Evolutionary conservation across 2,329 filamentous ascomycete genomes (phyloP).

Genomic region (Corniculantispora saksenae): DNA sequence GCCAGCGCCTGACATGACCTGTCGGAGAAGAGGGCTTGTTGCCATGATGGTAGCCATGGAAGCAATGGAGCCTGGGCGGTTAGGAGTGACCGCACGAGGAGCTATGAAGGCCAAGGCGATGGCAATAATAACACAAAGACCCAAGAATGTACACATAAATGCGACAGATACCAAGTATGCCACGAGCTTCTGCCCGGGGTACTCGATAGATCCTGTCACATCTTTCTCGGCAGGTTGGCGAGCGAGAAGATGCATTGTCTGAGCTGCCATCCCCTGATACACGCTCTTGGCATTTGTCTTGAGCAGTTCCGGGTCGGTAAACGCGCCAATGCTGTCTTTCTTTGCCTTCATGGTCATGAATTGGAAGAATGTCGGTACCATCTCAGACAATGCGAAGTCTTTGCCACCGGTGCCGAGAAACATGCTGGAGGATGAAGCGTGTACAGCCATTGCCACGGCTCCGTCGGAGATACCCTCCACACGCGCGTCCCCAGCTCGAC

Average conservation of each 20-base stretch:
- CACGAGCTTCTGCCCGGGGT: slow-evolving; percentile 16
- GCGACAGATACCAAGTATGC: slow-evolving; percentile 17
- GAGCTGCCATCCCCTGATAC: slow-evolving; percentile 19
- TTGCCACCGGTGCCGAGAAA: slow-evolving; percentile 25
- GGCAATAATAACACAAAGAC: not conserved
- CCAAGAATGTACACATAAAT: slow-evolving; percentile 20
- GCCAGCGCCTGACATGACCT: not conserved
- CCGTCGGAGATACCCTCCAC: slow-evolving; percentile 22
- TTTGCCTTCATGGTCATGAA: slow-evolving; percentile 28
- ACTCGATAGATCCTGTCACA: slow-evolving; percentile 7
- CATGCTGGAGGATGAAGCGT: slow-evolving; percentile 18
- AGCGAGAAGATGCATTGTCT: slow-evolving; percentile 14
- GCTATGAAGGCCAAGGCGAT: slow-evolving; percentile 15
- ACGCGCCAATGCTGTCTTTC: slow-evolving; percentile 16
- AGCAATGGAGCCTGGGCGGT: slow-evolving; percentile 20
- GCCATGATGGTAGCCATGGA: slow-evolving; percentile 17
- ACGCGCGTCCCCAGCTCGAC: not conserved
- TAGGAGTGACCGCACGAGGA: slow-evolving; percentile 13
- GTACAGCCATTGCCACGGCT: slow-evolving; percentile 22
- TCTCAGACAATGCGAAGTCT: slow-evolving; percentile 25
- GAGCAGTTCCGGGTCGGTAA: slow-evolving; percentile 23
- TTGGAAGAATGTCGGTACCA: slow-evolving; percentile 29
- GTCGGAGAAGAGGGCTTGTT: slow-evolving; percentile 17
- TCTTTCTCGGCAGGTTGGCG: slow-evolving; percentile 12
- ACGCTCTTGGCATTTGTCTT: slow-evolving; percentile 13